Conservation (phyloP, 163 green algal species). For the Scenedesmus sp. region DNA sequence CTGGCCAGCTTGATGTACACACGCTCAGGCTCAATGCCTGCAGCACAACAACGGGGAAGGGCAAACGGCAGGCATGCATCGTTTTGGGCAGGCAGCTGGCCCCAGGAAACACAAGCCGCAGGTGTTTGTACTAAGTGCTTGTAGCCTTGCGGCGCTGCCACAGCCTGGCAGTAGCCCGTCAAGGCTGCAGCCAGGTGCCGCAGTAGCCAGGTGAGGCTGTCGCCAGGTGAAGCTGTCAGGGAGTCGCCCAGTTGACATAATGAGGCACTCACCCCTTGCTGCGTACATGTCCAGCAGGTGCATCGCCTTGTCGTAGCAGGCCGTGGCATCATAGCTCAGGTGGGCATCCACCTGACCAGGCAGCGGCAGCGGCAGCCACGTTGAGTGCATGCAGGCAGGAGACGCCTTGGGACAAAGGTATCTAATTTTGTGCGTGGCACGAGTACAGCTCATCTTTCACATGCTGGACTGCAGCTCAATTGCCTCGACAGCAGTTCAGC, state of each 20-base stretch:
- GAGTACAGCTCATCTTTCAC: background rate
- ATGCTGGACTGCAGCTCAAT: no score
- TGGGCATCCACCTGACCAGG: constrained; percentile 78
- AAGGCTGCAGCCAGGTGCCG: no score
- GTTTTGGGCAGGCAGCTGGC: no score
- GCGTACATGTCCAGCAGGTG: constrained; percentile 88
- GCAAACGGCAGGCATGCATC: no score
- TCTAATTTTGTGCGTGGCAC: no score
- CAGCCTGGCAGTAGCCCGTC: no score
- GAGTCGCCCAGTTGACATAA: no score
- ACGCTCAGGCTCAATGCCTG: constrained; percentile 74
- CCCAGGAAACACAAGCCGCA: no score
- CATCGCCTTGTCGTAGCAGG: constrained; percentile 63
- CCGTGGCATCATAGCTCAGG: constrained; percentile 82
- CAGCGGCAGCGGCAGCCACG: background rate
- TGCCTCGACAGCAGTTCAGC: background rate
- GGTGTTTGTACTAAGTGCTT: no score
- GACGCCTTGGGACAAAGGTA: no score
- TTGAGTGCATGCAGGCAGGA: background rate
- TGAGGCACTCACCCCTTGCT: background rate
- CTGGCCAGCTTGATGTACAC: constrained; percentile 92
- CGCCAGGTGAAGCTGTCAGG: background rate
- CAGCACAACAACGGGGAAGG: no score
- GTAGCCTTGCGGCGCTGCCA: no score
- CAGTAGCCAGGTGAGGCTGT: background rate